Conservation (phyloP, 2,329 filamentous ascomycete genomes). For the Neonectria neomacrospora region DNA sequence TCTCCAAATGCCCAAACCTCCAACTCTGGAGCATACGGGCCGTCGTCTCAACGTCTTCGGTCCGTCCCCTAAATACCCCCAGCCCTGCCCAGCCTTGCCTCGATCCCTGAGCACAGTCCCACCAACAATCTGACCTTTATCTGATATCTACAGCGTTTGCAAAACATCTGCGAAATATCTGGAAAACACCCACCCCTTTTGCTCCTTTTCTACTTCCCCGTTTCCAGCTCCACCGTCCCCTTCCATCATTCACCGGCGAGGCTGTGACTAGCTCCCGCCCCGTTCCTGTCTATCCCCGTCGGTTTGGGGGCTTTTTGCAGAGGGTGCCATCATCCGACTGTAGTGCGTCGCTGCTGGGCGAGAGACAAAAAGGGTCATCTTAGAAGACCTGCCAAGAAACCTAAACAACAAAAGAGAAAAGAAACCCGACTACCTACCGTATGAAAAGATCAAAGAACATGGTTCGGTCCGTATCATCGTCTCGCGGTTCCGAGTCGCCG, state of each 20-base stretch:
- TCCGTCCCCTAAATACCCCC: slow-evolving; percentile 6
- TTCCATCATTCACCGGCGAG: background rate
- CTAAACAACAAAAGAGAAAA: slow-evolving; percentile 2
- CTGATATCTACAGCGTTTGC: background rate
- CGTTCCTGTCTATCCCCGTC: background rate
- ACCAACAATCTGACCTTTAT: background rate
- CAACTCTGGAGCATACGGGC: slow-evolving; percentile 13
- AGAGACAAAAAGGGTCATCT: background rate
- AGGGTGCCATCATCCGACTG: background rate
- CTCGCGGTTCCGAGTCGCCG: slow-evolving; percentile 46
- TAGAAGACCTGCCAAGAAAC: background rate
- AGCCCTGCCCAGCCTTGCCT: slow-evolving; percentile 1
- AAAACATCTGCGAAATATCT: background rate
- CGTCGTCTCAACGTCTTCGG: slow-evolving; percentile 9
- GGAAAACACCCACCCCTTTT: background rate
- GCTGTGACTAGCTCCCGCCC: background rate
- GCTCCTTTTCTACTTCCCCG: background rate
- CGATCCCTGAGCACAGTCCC: background rate
- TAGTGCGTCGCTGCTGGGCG: background rate
- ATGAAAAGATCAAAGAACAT: slow-evolving; percentile 36
- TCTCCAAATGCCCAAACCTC: background rate
- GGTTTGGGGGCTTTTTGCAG: background rate
- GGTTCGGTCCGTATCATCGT: slow-evolving; percentile 43
- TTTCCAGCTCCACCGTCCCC: background rate
- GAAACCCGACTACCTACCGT: slow-evolving; percentile 25